phyloP scores from a whole-genome alignment of 352 stramenopile species.

The Pythium brachiatum region DNA sequence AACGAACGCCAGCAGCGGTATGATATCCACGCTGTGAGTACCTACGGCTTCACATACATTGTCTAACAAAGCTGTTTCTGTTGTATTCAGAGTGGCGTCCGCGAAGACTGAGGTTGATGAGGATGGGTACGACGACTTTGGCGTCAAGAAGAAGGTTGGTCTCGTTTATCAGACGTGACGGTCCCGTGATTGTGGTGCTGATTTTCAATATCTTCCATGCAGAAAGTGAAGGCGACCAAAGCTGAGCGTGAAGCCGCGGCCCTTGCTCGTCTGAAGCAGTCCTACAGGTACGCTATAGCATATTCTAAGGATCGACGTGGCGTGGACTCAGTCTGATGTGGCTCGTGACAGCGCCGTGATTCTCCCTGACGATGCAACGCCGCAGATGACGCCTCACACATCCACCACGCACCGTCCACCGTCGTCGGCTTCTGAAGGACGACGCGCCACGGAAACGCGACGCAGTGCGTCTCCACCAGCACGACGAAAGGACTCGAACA shows the following conservation, averaged over 20 bases:
- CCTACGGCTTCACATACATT: not conserved
- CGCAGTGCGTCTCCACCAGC: slow-evolving; percentile 4
- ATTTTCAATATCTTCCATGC: not conserved
- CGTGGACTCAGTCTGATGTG: not conserved
- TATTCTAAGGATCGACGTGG: not conserved
- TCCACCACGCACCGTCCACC: not conserved
- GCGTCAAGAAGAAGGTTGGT: slow-evolving; percentile 72
- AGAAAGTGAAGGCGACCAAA: slow-evolving; percentile 70
- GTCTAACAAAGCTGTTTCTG: not conserved
- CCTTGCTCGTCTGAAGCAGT: slow-evolving; percentile 73
- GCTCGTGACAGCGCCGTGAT: slow-evolving; percentile 17
- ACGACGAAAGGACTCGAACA: slow-evolving; percentile 26
- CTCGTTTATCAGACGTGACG: not conserved
- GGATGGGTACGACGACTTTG: slow-evolving; percentile 88
- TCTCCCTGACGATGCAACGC: slow-evolving; percentile 6
- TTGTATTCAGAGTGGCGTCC: slow-evolving; percentile 44
- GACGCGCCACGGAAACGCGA: not conserved
- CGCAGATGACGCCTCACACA: slow-evolving; percentile 1
- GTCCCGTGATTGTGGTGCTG: not conserved
- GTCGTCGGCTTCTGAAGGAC: not conserved
- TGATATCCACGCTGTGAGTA: too few relatives aligned
- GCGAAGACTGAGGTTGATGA: slow-evolving; percentile 76
- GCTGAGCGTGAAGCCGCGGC: slow-evolving; percentile 79
- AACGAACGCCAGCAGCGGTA: slow-evolving; percentile 84
- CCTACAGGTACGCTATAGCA: slow-evolving; percentile 51